phyloP scores from a whole-genome alignment of 768 basidiomycete genomes.

The Trametes cubensis region DNA sequence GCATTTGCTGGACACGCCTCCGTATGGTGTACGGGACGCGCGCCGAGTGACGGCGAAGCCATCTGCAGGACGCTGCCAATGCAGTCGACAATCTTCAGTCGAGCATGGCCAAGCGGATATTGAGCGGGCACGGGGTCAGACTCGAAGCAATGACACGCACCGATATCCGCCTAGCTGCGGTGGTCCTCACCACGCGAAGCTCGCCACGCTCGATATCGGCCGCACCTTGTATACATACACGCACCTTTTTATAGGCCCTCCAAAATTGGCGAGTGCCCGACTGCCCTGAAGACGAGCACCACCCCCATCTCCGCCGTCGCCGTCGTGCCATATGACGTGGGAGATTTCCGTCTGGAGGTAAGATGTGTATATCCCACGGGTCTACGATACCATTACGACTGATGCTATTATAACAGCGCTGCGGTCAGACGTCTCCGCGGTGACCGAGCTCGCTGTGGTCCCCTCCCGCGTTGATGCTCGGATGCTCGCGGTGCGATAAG shows the following conservation, averaged over 20 bases:
- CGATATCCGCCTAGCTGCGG: too few relatives aligned
- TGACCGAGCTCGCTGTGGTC: not conserved
- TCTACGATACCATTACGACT: constrained; percentile 11
- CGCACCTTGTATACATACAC: not conserved
- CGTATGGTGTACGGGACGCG: too few relatives aligned
- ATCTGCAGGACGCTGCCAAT: too few relatives aligned
- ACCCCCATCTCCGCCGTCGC: not conserved
- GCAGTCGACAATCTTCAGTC: too few relatives aligned
- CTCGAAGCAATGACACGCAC: too few relatives aligned
- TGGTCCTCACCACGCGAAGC: too few relatives aligned
- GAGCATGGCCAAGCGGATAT: too few relatives aligned
- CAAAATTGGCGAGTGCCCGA: not conserved
- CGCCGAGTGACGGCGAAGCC: too few relatives aligned
- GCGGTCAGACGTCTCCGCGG: not conserved
- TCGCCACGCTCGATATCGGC: not conserved
- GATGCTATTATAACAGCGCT: constrained; percentile 4
- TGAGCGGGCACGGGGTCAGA: too few relatives aligned
- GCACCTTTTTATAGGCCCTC: constrained; percentile 4
- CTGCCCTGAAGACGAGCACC: not conserved
- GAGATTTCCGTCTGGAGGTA: not conserved
- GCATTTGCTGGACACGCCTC: too few relatives aligned
- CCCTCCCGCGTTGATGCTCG: not conserved
- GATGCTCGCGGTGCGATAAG: too few relatives aligned
- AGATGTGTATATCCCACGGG: not conserved
- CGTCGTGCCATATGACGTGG: not conserved